A percentile compares a stretch with the other conserved stretches of the same genome.
Evolutionary conservation across 345 rosid genomes (phyloP).

Genomic region (Conringia planisiliqua): DNA sequence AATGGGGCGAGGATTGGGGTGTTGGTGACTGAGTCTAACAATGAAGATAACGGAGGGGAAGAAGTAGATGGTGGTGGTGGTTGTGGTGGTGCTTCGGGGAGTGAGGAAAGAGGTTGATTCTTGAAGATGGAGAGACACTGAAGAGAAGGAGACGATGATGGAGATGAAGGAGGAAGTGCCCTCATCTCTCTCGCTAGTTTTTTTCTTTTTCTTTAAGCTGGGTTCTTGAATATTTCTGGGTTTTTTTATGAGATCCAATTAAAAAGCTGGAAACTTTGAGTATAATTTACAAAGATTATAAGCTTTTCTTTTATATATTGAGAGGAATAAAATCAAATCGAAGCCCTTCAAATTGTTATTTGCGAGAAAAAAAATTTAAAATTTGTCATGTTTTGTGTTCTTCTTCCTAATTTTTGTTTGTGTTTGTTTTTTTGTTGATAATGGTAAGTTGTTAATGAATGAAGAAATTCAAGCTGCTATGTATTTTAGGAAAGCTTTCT

Average conservation of each 20-base stretch:
- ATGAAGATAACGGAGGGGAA: too few relatives aligned
- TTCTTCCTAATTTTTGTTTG: neutral
- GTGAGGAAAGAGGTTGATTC: slow-evolving; percentile 21
- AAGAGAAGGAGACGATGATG: too few relatives aligned
- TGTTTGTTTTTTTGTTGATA: slow-evolving; percentile 26
- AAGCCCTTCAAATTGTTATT: neutral
- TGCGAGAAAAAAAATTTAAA: too few relatives aligned
- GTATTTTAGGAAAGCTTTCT: slow-evolving; percentile 48
- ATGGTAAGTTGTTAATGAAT: slow-evolving; percentile 31
- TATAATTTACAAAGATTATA: neutral
- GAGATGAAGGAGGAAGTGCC: too few relatives aligned
- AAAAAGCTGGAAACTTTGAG: slow-evolving; percentile 6
- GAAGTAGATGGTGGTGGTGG: too few relatives aligned
- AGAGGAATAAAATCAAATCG: neutral
- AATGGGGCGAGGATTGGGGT: too few relatives aligned
- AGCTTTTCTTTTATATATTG: too few relatives aligned
- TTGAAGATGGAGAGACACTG: too few relatives aligned
- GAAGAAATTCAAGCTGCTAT: slow-evolving; percentile 45
- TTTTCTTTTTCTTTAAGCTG: neutral
- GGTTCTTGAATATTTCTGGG: neutral
- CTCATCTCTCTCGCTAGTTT: too few relatives aligned
- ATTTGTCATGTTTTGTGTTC: neutral
- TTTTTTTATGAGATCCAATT: neutral
- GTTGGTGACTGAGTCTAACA: too few relatives aligned
- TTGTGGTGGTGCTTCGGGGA: too few relatives aligned